Conservation (phyloP, 2,329 filamentous ascomycete genomes). For the Ophiocordyceps camponoti-leonardi region DNA sequence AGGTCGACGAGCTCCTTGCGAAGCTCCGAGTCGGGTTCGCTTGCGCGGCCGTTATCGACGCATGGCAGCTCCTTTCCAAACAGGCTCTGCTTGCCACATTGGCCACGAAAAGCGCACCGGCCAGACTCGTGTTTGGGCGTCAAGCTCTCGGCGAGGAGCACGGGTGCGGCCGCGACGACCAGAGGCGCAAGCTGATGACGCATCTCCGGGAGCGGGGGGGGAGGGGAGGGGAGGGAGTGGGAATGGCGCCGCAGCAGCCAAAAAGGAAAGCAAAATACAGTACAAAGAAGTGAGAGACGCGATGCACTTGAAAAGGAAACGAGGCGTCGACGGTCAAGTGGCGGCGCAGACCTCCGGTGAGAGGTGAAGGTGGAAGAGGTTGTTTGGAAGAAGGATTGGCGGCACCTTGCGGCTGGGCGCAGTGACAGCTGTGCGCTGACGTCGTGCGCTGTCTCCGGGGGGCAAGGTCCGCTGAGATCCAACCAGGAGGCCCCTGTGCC, state of each 20-base stretch:
- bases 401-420: neutral
- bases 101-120: conserved; percentile 75
- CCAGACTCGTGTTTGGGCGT: conserved; percentile 66
- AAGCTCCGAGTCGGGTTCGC: conserved; percentile 52
- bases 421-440: neutral
- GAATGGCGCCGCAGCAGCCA: neutral
- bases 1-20: conserved; percentile 66
- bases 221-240: neutral
- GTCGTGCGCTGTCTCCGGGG: neutral
- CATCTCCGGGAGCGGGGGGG: conserved; percentile 12
- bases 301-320: neutral
- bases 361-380: neutral
- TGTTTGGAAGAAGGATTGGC: neutral
- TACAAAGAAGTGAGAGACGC: neutral
- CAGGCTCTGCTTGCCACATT: conserved; percentile 80
- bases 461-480: neutral
- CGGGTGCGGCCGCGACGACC: conserved; percentile 12
- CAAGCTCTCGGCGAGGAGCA: conserved; percentile 14
- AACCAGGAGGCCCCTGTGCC: neutral
- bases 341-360: neutral
- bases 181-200: conserved; percentile 13
- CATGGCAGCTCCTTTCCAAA: conserved; percentile 86
- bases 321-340: neutral
- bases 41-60: conserved; percentile 72
- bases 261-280: too few species aligned